A percentile compares a stretch with the other conserved stretches of the same genome.
These are phyloP conservation scores for Triticum timopheevii DNA, from an alignment of 176 grass and related monocot genomes.

Conservation along the genomic window DNA sequence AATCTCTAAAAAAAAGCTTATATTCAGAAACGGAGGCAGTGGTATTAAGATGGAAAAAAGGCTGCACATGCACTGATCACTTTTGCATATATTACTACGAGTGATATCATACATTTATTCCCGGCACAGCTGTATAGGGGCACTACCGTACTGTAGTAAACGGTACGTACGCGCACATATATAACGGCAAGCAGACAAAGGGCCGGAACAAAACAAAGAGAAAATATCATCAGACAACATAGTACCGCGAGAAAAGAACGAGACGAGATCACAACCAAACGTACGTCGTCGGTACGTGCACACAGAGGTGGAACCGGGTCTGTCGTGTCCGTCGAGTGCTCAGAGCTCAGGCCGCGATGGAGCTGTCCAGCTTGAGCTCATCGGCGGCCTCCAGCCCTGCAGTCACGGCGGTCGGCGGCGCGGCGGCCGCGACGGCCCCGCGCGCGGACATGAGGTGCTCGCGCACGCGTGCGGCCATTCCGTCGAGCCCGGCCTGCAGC, in stretches of 20 bases:
- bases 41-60: too few relatives aligned
- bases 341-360: slow-evolving; percentile 36
- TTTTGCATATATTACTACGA: neutral
- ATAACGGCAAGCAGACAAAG: neutral
- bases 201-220: neutral
- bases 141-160: neutral
- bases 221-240: neutral
- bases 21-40: too few relatives aligned
- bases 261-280: neutral
- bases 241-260: neutral
- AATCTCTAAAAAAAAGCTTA: too few relatives aligned
- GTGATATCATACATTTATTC: neutral
- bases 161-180: neutral
- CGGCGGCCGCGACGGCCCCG: neutral
- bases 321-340: too few relatives aligned
- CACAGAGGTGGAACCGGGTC: too few relatives aligned
- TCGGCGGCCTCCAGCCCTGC: slow-evolving; percentile 19
- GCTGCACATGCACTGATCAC: neutral
- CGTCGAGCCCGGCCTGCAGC: slow-evolving; percentile 53
- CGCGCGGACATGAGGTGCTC: slow-evolving; percentile 26
- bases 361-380: slow-evolving; percentile 40
- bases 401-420: neutral
- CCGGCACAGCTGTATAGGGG: neutral
- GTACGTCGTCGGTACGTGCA: neutral
- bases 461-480: slow-evolving; percentile 37